Evolutionary conservation across 2,329 filamentous ascomycete genomes (phyloP).

Genomic region (Botrytis cinerea): DNA sequence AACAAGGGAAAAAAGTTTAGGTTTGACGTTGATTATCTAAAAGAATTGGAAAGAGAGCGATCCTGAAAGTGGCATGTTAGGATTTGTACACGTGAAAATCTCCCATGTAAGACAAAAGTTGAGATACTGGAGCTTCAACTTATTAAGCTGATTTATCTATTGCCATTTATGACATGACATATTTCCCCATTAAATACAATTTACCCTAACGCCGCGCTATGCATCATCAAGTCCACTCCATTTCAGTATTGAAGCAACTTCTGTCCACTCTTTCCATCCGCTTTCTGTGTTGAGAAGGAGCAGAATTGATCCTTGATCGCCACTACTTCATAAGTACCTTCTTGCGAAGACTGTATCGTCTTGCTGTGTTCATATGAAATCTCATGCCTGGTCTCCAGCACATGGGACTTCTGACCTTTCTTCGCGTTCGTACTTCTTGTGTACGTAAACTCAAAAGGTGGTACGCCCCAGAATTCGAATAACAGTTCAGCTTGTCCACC

Average conservation of each 20-base stretch:
- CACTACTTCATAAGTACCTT: conserved; percentile 97
- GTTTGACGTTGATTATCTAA: conserved; percentile 36
- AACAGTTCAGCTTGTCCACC: conserved; percentile 90
- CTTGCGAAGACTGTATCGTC: conserved; percentile 81
- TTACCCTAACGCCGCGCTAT: conserved; percentile 42
- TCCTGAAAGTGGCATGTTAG: conserved; percentile 5
- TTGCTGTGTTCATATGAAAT: conserved; percentile 79
- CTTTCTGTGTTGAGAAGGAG: conserved; percentile 75
- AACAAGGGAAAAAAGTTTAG: conserved; percentile 36
- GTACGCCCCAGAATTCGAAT: conserved; percentile 93
- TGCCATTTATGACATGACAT: neutral
- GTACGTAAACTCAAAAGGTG: conserved; percentile 97
- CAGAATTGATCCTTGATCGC: conserved; percentile 94
- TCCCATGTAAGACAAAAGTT: conserved; percentile 6
- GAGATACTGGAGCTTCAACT: conserved; percentile 7
- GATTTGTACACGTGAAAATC: neutral
- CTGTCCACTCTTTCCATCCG: conserved; percentile 51
- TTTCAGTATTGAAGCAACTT: conserved; percentile 38
- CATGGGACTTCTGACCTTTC: conserved; percentile 73
- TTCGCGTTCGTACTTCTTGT: conserved; percentile 83
- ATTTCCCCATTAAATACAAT: conserved; percentile 16
- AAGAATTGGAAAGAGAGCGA: conserved; percentile 33
- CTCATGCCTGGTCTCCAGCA: conserved; percentile 91
- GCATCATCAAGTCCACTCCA: conserved; percentile 29
- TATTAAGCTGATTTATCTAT: conserved; percentile 2